Conservation (phyloP, 805 yeast genomes). For the Sugiyamaella smithiae region DNA sequence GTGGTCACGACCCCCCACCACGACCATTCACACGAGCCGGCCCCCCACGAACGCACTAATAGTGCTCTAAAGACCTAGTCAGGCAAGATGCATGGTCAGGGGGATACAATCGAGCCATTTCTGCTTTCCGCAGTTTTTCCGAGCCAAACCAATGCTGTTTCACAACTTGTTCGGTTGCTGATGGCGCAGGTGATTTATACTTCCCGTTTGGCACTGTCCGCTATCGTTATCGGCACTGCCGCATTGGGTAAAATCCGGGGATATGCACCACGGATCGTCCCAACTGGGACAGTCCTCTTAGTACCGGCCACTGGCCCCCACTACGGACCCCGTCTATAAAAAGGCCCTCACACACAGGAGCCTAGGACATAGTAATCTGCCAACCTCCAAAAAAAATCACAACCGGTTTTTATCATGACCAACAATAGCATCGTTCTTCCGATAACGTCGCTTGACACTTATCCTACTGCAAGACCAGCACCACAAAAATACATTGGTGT, state of each 20-base stretch:
- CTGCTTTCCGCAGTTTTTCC: too few species aligned
- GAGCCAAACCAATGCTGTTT: too few species aligned
- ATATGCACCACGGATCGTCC: conserved; percentile 1
- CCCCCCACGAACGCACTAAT: too few species aligned
- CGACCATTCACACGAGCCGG: too few species aligned
- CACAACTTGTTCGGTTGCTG: too few species aligned
- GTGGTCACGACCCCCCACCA: too few species aligned
- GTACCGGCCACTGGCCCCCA: background rate
- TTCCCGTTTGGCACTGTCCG: background rate
- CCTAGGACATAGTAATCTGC: background rate
- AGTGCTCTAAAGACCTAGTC: too few species aligned
- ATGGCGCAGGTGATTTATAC: background rate
- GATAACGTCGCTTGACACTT: conserved; percentile 25
- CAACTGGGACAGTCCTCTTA: background rate
- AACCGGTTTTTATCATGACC: background rate
- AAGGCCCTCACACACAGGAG: background rate
- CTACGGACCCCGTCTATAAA: background rate
- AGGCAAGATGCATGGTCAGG: too few species aligned
- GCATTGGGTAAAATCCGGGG: conserved; percentile 6
- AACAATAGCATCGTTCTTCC: conserved; percentile 17
- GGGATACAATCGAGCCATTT: too few species aligned
- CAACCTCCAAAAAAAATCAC: too few species aligned
- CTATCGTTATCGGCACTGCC: conserved; percentile 4
- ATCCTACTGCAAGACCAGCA: conserved; percentile 26
- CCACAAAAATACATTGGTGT: conserved; percentile 29